A percentile compares a stretch with the other conserved stretches of the same genome.
Conservation (phyloP, 371 early-diverging fungal genomes). For the Mortierella sp. region DNA sequence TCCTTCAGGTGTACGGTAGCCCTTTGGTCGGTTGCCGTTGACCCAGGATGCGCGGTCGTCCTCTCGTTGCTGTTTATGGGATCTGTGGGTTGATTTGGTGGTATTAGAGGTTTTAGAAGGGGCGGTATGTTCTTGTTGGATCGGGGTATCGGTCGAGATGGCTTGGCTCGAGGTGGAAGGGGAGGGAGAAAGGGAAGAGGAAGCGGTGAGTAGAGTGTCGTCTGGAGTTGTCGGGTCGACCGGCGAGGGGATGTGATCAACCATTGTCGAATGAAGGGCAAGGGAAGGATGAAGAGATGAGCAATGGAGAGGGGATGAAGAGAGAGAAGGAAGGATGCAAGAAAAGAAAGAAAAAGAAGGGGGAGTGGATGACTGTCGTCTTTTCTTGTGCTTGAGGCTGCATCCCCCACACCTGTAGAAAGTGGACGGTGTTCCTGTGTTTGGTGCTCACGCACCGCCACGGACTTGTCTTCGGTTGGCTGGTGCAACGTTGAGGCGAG, state of each 20-base stretch:
- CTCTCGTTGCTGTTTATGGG: conserved; percentile 21
- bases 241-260: conserved; percentile 6
- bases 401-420: not conserved
- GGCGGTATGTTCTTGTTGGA: not conserved
- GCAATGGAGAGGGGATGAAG: not conserved
- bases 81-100: not conserved
- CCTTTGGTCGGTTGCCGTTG: conserved; percentile 54
- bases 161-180: conserved; percentile 1
- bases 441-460: not conserved
- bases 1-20: conserved; percentile 54
- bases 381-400: not conserved
- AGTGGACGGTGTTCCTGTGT: not conserved
- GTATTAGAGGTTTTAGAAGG: not conserved
- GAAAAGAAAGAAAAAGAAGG: not conserved
- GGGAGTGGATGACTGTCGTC: not conserved
- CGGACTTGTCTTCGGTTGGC: conserved; percentile 6
- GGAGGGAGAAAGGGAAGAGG: not conserved
- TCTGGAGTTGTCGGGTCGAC: conserved; percentile 4
- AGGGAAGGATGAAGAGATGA: not conserved
- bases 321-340: not conserved
- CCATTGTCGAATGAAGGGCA: conserved; percentile 1
- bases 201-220: not conserved
- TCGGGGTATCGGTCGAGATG: not conserved
- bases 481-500: not conserved
- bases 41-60: conserved; percentile 43